Evolutionary conservation across 192 early-diverging fungal genomes (phyloP).

Genomic region (Thoreauomyces humboldtii): DNA sequence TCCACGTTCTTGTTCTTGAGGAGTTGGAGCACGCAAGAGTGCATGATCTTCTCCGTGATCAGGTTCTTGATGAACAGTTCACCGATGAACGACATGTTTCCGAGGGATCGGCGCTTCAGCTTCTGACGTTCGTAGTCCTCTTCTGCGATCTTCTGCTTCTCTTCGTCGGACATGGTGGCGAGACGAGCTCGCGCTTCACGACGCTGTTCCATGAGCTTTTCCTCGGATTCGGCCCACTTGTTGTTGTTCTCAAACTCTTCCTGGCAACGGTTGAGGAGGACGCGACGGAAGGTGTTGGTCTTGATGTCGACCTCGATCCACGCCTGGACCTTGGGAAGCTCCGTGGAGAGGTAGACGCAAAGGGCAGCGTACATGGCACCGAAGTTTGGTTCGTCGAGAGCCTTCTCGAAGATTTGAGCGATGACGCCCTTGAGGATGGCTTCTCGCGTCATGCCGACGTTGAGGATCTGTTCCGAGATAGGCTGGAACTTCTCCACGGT

Average conservation of each 20-base stretch:
- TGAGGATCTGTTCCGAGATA: conserved; percentile 80
- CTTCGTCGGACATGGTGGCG: conserved; percentile 66
- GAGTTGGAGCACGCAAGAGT: conserved; percentile 80
- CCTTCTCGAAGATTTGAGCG: conserved; percentile 89
- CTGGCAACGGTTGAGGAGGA: conserved; percentile 91
- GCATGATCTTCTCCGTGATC: conserved; percentile 94
- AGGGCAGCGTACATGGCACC: conserved; percentile 85
- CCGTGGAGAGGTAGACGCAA: conserved; percentile 65
- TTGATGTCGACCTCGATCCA: conserved; percentile 68
- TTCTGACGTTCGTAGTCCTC: conserved; percentile 78
- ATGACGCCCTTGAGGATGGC: conserved; percentile 79
- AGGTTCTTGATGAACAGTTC: conserved; percentile 90
- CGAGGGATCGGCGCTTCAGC: conserved; percentile 92
- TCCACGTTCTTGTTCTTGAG: conserved; percentile 56
- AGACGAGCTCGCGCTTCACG: conserved; percentile 33
- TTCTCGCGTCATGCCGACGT: conserved; percentile 68
- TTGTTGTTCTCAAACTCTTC: conserved; percentile 89
- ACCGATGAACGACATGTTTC: conserved; percentile 91
- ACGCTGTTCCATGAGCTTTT: conserved; percentile 25
- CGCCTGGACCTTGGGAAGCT: conserved; percentile 48
- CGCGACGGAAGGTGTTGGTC: conserved; percentile 83
- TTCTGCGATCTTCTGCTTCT: conserved; percentile 53
- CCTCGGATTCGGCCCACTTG: conserved; percentile 64
- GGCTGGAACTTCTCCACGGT: conserved; percentile 92
- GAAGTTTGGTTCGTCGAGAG: conserved; percentile 91